Evolutionary conservation across 495 filamentous ascomycete species (phyloP).

Genomic region (Penicillium crystallinum): DNA sequence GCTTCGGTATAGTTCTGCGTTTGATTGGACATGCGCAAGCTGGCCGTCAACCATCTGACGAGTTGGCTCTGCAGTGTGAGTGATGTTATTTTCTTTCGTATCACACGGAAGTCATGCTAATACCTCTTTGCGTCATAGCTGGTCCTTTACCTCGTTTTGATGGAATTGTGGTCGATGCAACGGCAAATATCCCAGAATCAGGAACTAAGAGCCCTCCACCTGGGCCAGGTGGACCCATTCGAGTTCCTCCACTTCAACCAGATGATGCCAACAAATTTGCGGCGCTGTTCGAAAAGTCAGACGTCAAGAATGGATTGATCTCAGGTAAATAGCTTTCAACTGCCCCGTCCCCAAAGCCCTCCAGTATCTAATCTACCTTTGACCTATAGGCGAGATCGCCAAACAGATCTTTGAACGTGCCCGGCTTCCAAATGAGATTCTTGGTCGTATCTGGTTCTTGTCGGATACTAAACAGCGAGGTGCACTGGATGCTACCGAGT

Average conservation of each 20-base stretch:
- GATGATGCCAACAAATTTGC: slow-evolving; percentile 87
- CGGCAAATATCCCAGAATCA: slow-evolving; percentile 38
- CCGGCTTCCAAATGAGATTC: slow-evolving; percentile 78
- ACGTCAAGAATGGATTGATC: slow-evolving; percentile 71
- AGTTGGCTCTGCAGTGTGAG: slow-evolving; percentile 66
- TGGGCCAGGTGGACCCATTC: slow-evolving; percentile 64
- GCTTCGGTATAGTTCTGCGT: slow-evolving; percentile 85
- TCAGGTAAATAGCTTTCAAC: slow-evolving; percentile 49
- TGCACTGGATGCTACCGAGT: slow-evolving; percentile 82
- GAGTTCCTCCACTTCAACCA: slow-evolving; percentile 83
- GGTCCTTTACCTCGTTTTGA: slow-evolving; percentile 93
- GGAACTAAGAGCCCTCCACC: slow-evolving; percentile 55
- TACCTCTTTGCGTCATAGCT: slow-evolving; percentile 39
- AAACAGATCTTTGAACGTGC: slow-evolving; percentile 95
- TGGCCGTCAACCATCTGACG: slow-evolving; percentile 69
- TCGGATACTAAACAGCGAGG: slow-evolving; percentile 90
- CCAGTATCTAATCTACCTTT: slow-evolving; percentile 1
- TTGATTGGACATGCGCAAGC: slow-evolving; percentile 95
- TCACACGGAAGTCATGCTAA: slow-evolving; percentile 11
- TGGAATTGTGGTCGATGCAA: slow-evolving; percentile 48
- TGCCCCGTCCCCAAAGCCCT: not conserved
- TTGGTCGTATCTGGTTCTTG: slow-evolving; percentile 92
- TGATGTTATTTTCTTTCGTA: not conserved
- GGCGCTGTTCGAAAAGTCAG: slow-evolving; percentile 80
- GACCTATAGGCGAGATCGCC: slow-evolving; percentile 62